These are phyloP conservation scores for Teratosphaeria nubilosa DNA, from an alignment of 2,329 filamentous ascomycete species.

Conservation along the genomic window DNA sequence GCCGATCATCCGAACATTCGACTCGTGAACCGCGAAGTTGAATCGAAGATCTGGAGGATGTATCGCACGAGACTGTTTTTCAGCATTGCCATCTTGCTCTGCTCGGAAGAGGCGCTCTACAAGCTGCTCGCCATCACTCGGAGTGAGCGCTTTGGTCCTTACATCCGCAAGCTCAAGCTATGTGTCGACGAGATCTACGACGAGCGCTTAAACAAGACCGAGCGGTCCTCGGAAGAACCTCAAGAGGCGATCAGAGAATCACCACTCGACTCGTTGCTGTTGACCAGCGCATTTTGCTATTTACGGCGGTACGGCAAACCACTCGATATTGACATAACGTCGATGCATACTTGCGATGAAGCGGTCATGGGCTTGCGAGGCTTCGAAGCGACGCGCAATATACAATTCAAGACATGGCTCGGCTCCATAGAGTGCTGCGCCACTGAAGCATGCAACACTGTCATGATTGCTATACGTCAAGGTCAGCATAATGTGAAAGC, in stretches of 20 bases:
- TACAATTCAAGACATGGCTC: no score
- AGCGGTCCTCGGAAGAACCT: no score
- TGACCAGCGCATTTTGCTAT: neutral
- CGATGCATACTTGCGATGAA: neutral
- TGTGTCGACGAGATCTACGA: neutral
- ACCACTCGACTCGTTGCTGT: neutral
- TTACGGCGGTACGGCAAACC: neutral
- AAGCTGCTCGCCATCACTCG: neutral
- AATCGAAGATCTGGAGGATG: neutral
- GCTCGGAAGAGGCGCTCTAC: neutral
- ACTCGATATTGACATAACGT: neutral
- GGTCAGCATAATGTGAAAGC: no score
- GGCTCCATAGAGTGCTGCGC: no score
- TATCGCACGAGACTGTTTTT: neutral
- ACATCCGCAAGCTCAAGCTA: neutral
- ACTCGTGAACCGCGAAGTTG: neutral
- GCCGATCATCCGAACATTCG: conserved; percentile 1
- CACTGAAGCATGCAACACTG: no score
- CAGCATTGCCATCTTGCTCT: neutral
- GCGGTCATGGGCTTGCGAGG: neutral
- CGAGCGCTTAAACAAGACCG: neutral
- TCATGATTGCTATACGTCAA: no score
- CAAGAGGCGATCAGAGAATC: neutral
- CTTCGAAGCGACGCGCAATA: neutral
- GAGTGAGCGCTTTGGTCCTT: neutral